A percentile compares a stretch with the other conserved stretches of the same genome.
These are phyloP conservation scores for Hibiscus tridactylites DNA, from an alignment of 345 rosid species.

Conservation along the genomic window DNA sequence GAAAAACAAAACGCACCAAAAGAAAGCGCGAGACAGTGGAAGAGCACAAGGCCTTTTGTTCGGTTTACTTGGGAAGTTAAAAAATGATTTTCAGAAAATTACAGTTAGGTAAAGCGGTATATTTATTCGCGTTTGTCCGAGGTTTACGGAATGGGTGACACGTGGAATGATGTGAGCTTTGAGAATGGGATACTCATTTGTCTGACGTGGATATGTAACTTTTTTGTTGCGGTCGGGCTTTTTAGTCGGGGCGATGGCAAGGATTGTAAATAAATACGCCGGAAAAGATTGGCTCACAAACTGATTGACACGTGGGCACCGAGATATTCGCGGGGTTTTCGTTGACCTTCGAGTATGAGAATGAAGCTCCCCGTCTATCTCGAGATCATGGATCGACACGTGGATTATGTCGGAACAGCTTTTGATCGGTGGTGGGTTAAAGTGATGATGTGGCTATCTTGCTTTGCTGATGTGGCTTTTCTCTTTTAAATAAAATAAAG, in stretches of 20 bases:
- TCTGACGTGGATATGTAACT: slow-evolving; percentile 10
- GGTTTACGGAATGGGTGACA: slow-evolving; percentile 19
- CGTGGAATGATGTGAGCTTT: slow-evolving; percentile 10
- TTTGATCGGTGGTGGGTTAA: background rate
- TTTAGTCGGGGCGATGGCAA: slow-evolving; percentile 28
- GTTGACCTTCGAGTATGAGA: background rate
- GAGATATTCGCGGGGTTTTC: background rate
- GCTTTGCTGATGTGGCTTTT: too few species aligned
- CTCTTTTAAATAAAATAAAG: too few species aligned
- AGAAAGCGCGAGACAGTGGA: background rate
- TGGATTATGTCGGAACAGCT: background rate
- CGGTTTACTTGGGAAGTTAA: background rate
- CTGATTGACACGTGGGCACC: slow-evolving; percentile 6
- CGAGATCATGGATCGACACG: background rate
- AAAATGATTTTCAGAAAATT: background rate
- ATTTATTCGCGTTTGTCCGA: slow-evolving; percentile 18
- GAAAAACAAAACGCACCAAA: background rate
- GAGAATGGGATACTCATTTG: slow-evolving; percentile 6
- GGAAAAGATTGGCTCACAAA: slow-evolving; percentile 1
- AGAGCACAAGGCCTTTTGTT: background rate
- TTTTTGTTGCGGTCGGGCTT: slow-evolving; percentile 20
- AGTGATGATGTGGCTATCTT: background rate
- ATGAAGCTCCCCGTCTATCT: background rate
- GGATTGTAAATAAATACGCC: slow-evolving; percentile 7
- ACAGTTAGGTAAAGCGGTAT: background rate